Evolutionary conservation across 495 filamentous ascomycete genomes (phyloP).

Genomic region (Neurospora sp.): DNA sequence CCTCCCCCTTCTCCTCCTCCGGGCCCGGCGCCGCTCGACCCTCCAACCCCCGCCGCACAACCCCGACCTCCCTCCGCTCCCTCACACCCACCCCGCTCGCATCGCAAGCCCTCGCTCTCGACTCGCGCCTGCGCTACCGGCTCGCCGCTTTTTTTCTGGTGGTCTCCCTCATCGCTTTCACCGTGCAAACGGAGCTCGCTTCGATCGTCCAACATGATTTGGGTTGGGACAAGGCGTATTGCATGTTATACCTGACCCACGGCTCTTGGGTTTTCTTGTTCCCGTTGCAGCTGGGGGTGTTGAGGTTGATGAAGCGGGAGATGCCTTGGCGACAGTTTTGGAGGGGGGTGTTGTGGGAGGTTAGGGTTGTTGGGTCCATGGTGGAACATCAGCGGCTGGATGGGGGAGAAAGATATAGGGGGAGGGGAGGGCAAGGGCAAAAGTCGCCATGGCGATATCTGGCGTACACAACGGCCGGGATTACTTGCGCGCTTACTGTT

Average conservation of each 20-base stretch:
- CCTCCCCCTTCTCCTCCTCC: background rate
- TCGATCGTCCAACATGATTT: conserved; percentile 84
- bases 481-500: conserved; percentile 80
- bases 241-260: conserved; percentile 97
- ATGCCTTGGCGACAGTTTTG: conserved; percentile 81
- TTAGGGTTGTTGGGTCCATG: conserved; percentile 80
- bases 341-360: conserved; percentile 61
- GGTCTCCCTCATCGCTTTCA: conserved; percentile 71
- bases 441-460: conserved; percentile 52
- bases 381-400: conserved; percentile 9
- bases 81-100: conserved; percentile 16
- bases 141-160: conserved; percentile 75
- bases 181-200: conserved; percentile 86
- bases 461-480: conserved; percentile 61
- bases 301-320: conserved; percentile 61
- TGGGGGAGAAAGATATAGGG: too few relatives aligned
- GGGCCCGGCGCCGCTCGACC: background rate
- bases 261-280: conserved; percentile 85
- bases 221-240: conserved; percentile 91
- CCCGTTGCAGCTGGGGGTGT: conserved; percentile 71
- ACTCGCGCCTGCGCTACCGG: conserved; percentile 70
- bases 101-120: conserved; percentile 35
- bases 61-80: conserved; percentile 11
- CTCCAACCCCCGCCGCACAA: conserved; percentile 12
- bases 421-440: conserved; percentile 32